Conservation (phyloP, 2,329 filamentous ascomycete species). For the Penicillium sp. region DNA sequence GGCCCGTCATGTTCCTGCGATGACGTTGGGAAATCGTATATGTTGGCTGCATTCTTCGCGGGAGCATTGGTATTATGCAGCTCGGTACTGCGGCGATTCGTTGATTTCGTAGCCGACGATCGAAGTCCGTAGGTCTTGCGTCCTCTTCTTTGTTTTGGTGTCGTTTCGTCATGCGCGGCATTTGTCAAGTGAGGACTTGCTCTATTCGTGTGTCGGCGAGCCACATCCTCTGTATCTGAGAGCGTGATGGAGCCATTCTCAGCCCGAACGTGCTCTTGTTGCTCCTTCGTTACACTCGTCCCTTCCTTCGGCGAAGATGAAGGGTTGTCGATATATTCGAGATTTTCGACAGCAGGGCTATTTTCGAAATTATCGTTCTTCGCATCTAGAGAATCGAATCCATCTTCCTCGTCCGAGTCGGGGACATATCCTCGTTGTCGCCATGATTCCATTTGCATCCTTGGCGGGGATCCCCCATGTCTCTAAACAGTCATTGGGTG, state of each 20-base stretch:
- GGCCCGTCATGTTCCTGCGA: slow-evolving; percentile 4
- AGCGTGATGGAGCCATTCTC: slow-evolving; percentile 4
- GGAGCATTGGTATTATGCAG: neutral
- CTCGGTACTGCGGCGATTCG: neutral
- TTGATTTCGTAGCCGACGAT: slow-evolving; percentile 12
- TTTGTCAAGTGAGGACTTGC: neutral
- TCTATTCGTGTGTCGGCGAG: neutral
- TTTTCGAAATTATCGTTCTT: slow-evolving; percentile 12
- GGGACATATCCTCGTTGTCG: slow-evolving; percentile 53
- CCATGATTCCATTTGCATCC: slow-evolving; percentile 50
- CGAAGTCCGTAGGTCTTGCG: slow-evolving; percentile 15
- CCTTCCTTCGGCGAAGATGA: slow-evolving; percentile 3
- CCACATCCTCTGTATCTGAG: neutral
- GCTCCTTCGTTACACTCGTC: slow-evolving; percentile 1
- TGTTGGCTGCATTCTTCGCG: slow-evolving; percentile 16
- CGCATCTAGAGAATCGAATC: slow-evolving; percentile 38
- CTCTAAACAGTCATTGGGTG: slow-evolving; percentile 32
- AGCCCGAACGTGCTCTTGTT: neutral
- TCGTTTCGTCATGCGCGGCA: slow-evolving; percentile 2
- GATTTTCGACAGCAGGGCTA: slow-evolving; percentile 12
- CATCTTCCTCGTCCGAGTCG: slow-evolving; percentile 51
- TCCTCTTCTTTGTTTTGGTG: slow-evolving; percentile 14
- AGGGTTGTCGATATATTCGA: slow-evolving; percentile 23
- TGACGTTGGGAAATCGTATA: slow-evolving; percentile 31
- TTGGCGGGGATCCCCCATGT: slow-evolving; percentile 38